Conservation (phyloP, 768 basidiomycete species). For the Dictyophora rubrovolvata region DNA sequence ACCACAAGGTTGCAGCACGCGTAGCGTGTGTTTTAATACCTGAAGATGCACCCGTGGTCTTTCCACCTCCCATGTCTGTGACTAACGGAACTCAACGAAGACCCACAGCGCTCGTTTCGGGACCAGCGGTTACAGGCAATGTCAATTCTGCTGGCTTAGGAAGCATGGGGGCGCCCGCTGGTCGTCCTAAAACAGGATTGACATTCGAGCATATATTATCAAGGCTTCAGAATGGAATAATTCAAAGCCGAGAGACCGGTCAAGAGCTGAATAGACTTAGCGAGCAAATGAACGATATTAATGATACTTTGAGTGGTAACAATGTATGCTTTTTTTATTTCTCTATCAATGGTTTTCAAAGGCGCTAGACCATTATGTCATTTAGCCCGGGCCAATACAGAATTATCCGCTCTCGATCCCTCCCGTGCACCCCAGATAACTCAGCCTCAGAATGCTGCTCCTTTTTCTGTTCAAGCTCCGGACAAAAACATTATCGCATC, state of each 20-base stretch:
- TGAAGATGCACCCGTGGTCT: conserved; percentile 68
- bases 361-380: conserved; percentile 9
- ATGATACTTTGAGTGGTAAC: conserved; percentile 80
- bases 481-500: conserved; percentile 24
- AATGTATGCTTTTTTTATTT: conserved; percentile 38
- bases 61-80: conserved; percentile 17
- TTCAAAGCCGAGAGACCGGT: conserved; percentile 90
- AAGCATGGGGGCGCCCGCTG: conserved; percentile 71
- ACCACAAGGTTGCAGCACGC: conserved; percentile 96
- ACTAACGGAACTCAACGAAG: conserved; percentile 29
- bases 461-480: conserved; percentile 19
- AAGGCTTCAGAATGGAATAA: conserved; percentile 85
- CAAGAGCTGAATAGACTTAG: conserved; percentile 71
- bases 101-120: conserved; percentile 18
- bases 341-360: not conserved
- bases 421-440: conserved; percentile 32
- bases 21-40: conserved; percentile 82
- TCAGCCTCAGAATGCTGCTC: conserved; percentile 17
- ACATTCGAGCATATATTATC: conserved; percentile 88
- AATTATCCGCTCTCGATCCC: conserved; percentile 59
- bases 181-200: conserved; percentile 68
- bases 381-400: conserved; percentile 49
- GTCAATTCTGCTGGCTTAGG: conserved; percentile 41
- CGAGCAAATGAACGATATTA: conserved; percentile 79
- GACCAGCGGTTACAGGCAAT: conserved; percentile 24